Conservation (phyloP, 805 yeast genomes). For the Naumovozyma castellii region DNA sequence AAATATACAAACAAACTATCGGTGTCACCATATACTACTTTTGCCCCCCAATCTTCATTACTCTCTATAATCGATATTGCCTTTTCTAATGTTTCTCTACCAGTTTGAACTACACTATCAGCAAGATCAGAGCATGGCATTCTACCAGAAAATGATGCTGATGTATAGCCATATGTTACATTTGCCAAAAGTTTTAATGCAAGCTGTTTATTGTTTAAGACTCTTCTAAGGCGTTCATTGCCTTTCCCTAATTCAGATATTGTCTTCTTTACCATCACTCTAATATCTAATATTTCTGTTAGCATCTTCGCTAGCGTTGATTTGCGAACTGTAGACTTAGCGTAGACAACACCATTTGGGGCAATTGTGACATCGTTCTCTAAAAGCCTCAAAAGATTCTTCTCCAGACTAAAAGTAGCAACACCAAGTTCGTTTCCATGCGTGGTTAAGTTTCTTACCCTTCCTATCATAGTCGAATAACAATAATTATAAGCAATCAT, state of each 20-base stretch:
- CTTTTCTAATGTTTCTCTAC: conserved; percentile 68
- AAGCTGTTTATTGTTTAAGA: conserved; percentile 68
- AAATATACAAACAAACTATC: conserved; percentile 86
- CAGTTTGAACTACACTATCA: conserved; percentile 87
- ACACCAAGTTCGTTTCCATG: conserved; percentile 46
- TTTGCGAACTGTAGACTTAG: conserved; percentile 52
- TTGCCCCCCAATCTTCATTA: conserved; percentile 63
- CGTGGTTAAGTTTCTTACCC: conserved; percentile 43
- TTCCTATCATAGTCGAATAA: conserved; percentile 62
- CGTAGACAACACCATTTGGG: conserved; percentile 83
- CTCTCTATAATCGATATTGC: conserved; percentile 63
- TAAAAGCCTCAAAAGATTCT: conserved; percentile 47
- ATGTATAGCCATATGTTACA: conserved; percentile 92
- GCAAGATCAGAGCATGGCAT: conserved; percentile 97
- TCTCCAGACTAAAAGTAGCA: conserved; percentile 39
- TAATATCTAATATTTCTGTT: conserved; percentile 67
- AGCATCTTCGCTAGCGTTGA: conserved; percentile 78
- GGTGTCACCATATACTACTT: conserved; percentile 94
- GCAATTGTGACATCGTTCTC: conserved; percentile 53
- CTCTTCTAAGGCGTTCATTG: conserved; percentile 41
- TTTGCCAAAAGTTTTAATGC: conserved; percentile 87
- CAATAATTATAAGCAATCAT: conserved; percentile 88
- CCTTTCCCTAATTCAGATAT: conserved; percentile 41
- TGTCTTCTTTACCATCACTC: conserved; percentile 69
- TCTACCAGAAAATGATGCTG: conserved; percentile 91